A percentile compares a stretch with the other conserved stretches of the same genome.
phyloP scores from a whole-genome alignment of 2,329 filamentous ascomycete genomes.

The Colletotrichum gigasporum region DNA sequence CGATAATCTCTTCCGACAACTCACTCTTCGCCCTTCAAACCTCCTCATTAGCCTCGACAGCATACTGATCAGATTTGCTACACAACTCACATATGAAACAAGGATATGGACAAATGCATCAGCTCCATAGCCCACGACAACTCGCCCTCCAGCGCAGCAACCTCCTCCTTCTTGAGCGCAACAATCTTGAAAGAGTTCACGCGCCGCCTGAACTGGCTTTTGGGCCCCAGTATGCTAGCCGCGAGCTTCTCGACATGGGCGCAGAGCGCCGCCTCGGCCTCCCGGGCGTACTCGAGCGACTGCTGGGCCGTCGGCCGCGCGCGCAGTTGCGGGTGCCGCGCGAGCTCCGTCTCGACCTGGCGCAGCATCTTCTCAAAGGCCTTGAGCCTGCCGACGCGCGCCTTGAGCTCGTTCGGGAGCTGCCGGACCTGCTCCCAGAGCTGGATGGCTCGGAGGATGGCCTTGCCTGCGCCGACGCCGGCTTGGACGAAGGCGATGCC shows the following conservation, averaged over 20 bases:
- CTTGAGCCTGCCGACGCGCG: neutral
- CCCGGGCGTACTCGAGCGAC: neutral
- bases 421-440: neutral
- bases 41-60: neutral
- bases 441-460: neutral
- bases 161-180: neutral
- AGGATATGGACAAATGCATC: neutral
- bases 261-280: neutral
- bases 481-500: conserved; percentile 4
- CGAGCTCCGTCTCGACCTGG: neutral
- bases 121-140: neutral
- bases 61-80: neutral
- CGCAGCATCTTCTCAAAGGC: neutral
- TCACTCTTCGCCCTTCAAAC: neutral
- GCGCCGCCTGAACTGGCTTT: neutral
- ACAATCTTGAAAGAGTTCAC: neutral
- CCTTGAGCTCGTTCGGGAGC: neutral
- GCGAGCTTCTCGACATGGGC: neutral
- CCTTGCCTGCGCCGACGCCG: neutral
- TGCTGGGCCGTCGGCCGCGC: neutral
- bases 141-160: neutral
- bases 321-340: neutral
- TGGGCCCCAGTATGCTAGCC: neutral
- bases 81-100: neutral
- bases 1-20: neutral